phyloP scores from a whole-genome alignment of 768 basidiomycete species.

The Boletus reticulatus region DNA sequence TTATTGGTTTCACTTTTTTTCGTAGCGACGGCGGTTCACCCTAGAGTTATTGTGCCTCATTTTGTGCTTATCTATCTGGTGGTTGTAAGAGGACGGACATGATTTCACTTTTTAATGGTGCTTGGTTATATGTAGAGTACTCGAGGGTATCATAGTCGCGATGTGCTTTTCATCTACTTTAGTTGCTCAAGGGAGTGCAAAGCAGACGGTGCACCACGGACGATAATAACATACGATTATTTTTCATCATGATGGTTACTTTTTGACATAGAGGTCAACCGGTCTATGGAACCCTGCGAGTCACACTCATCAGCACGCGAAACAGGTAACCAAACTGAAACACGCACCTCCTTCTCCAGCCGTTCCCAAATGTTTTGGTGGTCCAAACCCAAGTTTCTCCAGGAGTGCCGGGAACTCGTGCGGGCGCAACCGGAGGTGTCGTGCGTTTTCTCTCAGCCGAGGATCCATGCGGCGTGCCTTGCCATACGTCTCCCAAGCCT shows the following conservation, averaged over 20 bases:
- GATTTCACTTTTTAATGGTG: too few relatives aligned
- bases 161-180: too few relatives aligned
- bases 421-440: constrained; percentile 55
- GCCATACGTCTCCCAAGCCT: constrained; percentile 80
- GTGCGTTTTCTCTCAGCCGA: constrained; percentile 60
- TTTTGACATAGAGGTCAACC: constrained; percentile 61
- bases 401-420: constrained; percentile 59
- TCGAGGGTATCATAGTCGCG: too few relatives aligned
- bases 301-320: not conserved
- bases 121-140: too few relatives aligned
- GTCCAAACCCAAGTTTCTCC: constrained; percentile 59
- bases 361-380: constrained; percentile 46
- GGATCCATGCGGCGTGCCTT: constrained; percentile 72
- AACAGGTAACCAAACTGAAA: not conserved
- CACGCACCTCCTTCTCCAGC: constrained; percentile 64
- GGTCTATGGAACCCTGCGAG: constrained; percentile 32
- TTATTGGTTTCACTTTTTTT: constrained; percentile 4
- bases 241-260: not conserved
- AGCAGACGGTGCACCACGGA: too few relatives aligned
- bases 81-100: too few relatives aligned
- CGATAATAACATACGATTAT: too few relatives aligned
- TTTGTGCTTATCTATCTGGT: too few relatives aligned
- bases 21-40: too few relatives aligned
- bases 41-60: too few relatives aligned
- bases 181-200: too few relatives aligned